Evolutionary conservation across 768 basidiomycete genomes (phyloP), one percentile per base, ranked within the genome.

Genomic region (Amanita rimosa): DNA sequence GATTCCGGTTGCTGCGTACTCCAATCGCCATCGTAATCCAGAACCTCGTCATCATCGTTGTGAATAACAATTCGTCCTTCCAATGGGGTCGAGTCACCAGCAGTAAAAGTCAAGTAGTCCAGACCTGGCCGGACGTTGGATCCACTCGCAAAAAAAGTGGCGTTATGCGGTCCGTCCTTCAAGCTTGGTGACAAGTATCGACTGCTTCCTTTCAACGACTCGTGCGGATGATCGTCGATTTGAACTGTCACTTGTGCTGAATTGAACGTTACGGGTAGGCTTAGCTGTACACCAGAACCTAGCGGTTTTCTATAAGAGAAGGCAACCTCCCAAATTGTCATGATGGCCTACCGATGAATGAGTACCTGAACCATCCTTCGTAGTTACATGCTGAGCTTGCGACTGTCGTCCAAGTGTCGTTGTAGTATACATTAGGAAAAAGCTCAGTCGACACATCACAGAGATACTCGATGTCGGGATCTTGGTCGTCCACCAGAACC

Each of bases 401-500:
- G 31, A 65, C 61, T 10, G 63, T 60, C 7, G 68, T 65, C 69
- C 70, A 70, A 3, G 68, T 68, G 51, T 65, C 63, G 52, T 65
- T 67, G 51, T 62, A 66, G 53, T 66, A 70, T 14, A 66, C 57
- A 17, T 67, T 65, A 26, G 59, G 52, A 8, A 69, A 64, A 6
- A 46, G 51, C 38, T 69, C 60, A 34, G 66, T 60, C 10, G 58
- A 54, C 3, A 66, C 59, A 9, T 64, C 60, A 50, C 70, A 72
- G 10, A 69, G 59, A 51, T 69, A 72, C 22, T 62, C 53, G 53
- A 71, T 51, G 27, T 58, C 56, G 1, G 53, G 37, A 55, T 66
- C 64, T 48, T 67, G 68, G 55, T 71, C 70, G 56, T 71, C 68
- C 47, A 72, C 58, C 50, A 70, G 58, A 49, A 67, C 51, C 14